These are phyloP conservation scores for Cystobasidium ongulense DNA, from an alignment of 768 basidiomycete genomes.

Conservation along the genomic window DNA sequence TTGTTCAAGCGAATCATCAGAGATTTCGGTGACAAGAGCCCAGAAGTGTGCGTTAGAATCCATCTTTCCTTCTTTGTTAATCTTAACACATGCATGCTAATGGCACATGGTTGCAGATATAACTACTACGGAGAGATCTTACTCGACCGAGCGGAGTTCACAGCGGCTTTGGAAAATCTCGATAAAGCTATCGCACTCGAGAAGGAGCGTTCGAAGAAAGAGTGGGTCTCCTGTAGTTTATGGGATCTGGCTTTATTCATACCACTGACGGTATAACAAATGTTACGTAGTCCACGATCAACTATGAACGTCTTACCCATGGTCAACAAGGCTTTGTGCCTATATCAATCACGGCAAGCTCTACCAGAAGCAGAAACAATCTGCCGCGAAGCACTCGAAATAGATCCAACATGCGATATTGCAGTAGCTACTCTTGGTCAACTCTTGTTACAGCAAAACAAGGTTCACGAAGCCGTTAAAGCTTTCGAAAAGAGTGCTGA, in stretches of 20 bases:
- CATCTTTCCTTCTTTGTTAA: not conserved
- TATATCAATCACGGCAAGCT: conserved; percentile 95
- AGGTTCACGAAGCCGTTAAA: conserved; percentile 72
- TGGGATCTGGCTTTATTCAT: not conserved
- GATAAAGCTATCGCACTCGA: conserved; percentile 85
- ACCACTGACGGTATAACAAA: not conserved
- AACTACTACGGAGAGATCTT: conserved; percentile 76
- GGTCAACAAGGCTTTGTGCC: conserved; percentile 93
- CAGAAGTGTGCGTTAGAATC: conserved; percentile 34
- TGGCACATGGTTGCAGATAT: conserved; percentile 28
- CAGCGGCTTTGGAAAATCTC: conserved; percentile 67
- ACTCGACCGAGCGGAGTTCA: conserved; percentile 78
- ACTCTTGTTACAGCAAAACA: conserved; percentile 78
- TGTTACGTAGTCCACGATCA: not conserved
- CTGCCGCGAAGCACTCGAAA: conserved; percentile 74
- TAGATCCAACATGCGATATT: conserved; percentile 91
- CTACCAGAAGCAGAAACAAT: conserved; percentile 69
- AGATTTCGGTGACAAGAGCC: conserved; percentile 54
- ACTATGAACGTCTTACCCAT: conserved; percentile 71
- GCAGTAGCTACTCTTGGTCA: conserved; percentile 94
- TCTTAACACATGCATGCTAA: not conserved
- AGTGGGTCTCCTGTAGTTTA: conserved; percentile 23
- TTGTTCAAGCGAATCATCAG: conserved; percentile 78
- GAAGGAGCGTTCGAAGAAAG: conserved; percentile 55
- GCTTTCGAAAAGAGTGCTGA: conserved; percentile 78